Evolutionary conservation across 2,329 filamentous ascomycete genomes (phyloP).

Genomic region (Colletotrichum costaricense): DNA sequence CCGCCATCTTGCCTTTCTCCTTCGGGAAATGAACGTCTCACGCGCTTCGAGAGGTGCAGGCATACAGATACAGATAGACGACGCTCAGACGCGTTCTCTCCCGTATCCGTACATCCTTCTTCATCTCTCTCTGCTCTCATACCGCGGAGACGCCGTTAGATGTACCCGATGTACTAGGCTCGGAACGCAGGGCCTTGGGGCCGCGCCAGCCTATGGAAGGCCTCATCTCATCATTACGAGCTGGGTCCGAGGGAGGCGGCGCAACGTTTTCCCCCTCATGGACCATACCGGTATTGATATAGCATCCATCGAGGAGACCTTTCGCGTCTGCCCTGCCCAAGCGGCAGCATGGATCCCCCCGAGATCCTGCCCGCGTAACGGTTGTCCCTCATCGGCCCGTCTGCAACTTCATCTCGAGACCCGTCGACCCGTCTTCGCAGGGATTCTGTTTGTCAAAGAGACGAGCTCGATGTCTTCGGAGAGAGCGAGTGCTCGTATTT

Average conservation of each 20-base stretch:
- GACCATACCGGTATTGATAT: background rate
- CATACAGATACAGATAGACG: background rate
- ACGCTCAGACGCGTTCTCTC: background rate
- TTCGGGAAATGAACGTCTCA: background rate
- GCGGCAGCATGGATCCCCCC: background rate
- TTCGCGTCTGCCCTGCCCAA: background rate
- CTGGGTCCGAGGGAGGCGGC: background rate
- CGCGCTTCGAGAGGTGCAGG: background rate
- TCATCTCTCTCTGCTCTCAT: background rate
- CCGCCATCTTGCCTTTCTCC: too few species aligned
- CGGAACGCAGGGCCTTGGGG: background rate
- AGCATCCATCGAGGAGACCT: background rate
- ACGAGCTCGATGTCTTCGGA: background rate
- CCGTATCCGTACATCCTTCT: background rate
- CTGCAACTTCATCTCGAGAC: conserved; percentile 14
- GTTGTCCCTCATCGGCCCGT: background rate
- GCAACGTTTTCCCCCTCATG: background rate
- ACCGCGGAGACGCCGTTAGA: background rate
- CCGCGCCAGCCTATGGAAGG: conserved; percentile 2
- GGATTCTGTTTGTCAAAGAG: background rate
- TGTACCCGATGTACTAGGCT: background rate
- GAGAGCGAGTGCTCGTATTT: background rate
- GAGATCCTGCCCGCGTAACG: conserved; percentile 10
- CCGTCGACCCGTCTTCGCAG: background rate
- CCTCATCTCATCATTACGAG: conserved; percentile 6